Percentiles rank a stretch among this genome's conserved stretches.
Evolutionary conservation across 106 monocot species (phyloP).

Genomic region (Posidonia australis): DNA sequence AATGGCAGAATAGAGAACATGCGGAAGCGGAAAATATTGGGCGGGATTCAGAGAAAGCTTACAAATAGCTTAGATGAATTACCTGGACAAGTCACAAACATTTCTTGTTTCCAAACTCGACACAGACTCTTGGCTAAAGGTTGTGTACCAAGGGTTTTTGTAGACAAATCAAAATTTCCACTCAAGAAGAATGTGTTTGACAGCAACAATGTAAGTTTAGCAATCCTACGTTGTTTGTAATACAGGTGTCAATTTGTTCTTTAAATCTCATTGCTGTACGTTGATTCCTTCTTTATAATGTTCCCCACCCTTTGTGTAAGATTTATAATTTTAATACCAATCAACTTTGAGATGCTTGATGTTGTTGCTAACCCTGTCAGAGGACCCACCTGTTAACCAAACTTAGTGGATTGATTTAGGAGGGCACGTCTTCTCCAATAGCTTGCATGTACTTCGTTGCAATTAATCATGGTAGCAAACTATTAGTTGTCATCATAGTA

Average conservation of each 20-base stretch:
- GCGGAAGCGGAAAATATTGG: neutral
- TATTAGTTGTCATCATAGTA: too few relatives aligned
- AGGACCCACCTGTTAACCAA: too few relatives aligned
- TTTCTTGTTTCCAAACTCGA: slow-evolving; percentile 24
- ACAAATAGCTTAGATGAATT: neutral
- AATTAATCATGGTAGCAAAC: too few relatives aligned
- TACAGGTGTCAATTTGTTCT: neutral
- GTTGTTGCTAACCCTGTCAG: too few relatives aligned
- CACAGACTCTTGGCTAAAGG: slow-evolving; percentile 10
- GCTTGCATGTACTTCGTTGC: too few relatives aligned
- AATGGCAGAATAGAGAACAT: neutral
- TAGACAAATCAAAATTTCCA: slow-evolving; percentile 24
- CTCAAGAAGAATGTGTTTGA: slow-evolving; percentile 14
- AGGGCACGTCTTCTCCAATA: too few relatives aligned
- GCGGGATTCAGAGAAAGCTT: neutral
- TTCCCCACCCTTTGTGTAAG: too few relatives aligned
- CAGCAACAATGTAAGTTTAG: slow-evolving; percentile 31
- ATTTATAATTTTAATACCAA: too few relatives aligned
- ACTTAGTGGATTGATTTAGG: too few relatives aligned
- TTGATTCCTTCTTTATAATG: neutral
- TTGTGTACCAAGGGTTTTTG: slow-evolving; percentile 13
- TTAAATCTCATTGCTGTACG: neutral
- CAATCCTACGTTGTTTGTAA: neutral
- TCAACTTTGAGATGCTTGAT: too few relatives aligned
- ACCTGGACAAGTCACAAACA: neutral